Evolutionary conservation across 2,329 filamentous ascomycete species (phyloP).

Genomic region (Arthrobotrys sphaeroides): DNA sequence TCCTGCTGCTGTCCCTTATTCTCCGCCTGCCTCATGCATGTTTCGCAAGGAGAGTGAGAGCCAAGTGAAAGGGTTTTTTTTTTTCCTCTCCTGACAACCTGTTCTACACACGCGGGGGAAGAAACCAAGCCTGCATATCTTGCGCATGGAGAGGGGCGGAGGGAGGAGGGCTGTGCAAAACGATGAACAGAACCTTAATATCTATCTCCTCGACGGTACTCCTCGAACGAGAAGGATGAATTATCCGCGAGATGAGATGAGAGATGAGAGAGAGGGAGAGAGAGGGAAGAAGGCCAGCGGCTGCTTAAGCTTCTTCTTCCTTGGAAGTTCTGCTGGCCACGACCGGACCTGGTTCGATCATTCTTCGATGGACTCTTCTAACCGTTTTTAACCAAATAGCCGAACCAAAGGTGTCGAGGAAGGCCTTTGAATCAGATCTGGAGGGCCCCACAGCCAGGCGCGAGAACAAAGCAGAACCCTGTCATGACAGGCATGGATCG

Average conservation of each 20-base stretch:
- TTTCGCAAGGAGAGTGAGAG: constrained; percentile 10
- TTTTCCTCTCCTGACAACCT: background rate
- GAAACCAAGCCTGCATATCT: constrained; percentile 5
- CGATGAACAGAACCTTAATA: constrained; percentile 36
- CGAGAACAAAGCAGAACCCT: constrained; percentile 1
- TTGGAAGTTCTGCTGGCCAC: background rate
- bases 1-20: background rate
- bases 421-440: constrained; percentile 22
- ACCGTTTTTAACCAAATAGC: constrained; percentile 53
- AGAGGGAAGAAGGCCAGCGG: constrained; percentile 32
- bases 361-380: constrained; percentile 37
- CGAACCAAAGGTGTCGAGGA: constrained; percentile 30
- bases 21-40: constrained; percentile 15
- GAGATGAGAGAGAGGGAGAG: no score
- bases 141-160: constrained; percentile 33
- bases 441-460: constrained; percentile 5
- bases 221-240: constrained; percentile 9
- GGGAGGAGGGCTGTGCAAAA: constrained; percentile 51
- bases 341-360: constrained; percentile 20
- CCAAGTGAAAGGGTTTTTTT: background rate
- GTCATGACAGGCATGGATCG: constrained; percentile 11
- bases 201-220: background rate
- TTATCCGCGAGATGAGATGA: no score
- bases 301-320: background rate
- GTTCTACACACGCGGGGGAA: constrained; percentile 15